Base-by-base conservation (phyloP, 2,329 filamentous ascomycete species). In the Colletotrichum plurivorum region DNA sequence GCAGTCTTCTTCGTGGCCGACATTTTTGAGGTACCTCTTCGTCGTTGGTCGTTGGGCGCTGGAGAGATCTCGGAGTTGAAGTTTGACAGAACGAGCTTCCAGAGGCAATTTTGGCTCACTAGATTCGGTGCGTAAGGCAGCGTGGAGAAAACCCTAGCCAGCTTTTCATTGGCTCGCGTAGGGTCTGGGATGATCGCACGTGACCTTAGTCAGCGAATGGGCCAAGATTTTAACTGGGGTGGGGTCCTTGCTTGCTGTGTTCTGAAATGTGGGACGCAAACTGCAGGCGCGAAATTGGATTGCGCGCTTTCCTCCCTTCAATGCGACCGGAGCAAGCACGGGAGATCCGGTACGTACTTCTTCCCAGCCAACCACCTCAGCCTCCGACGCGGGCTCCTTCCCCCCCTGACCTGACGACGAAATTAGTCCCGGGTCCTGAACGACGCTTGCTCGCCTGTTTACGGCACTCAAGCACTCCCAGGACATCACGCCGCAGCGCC, bases 1-100 rank as follows among this genome's bases (percentile, higher is more conserved):
- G 88, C 82, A 46, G 67, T 45, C 87, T 90, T 92, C 87, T 90
- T 89, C 79, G 83, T 81, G 79, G 86, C 83, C 83, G 90, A 91
- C 90, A 92, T 92, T 82, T 87, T 68, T 63, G 45, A 69, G 71
- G 61, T 77, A 81, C 74, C 80, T 75, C 73, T 65, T 69, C 55
- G 62, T 54, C 46, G 68, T 67, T 69, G 59, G 71, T 69, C 71
- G 51, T 67, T 65, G 64, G 67, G 54, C 58, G 61, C 54, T 60
- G 65, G 65, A 56, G 46, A 49, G 46, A 49, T 49, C n/a, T 60
- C 57, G 52, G 49, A 51, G 7, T 9, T 10, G 31, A 67, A 63
- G 71, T 72, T 67, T n/a, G 56, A 66, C 53, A 62, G 56, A 64
- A 51, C 55, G 54, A 66, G 46, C 31, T 36, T 36, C 31, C 31